Evolutionary conservation across 75 land plant species (phyloP).

Genomic region (Selaginella tamariscina): DNA sequence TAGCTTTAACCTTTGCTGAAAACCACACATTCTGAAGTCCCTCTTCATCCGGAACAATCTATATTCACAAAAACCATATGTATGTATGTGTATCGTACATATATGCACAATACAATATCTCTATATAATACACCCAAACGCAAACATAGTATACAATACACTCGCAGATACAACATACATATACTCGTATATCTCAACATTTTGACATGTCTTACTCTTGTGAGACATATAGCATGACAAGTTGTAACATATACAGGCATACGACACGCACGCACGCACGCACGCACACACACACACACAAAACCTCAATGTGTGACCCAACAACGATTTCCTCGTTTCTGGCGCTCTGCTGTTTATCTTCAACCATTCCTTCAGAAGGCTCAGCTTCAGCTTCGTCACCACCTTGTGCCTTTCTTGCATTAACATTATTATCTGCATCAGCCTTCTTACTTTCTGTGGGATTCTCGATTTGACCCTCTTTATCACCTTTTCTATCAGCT

Average conservation of each 20-base stretch:
- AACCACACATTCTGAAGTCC: conserved; percentile 62
- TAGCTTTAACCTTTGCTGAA: conserved; percentile 49
- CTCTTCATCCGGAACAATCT: conserved; percentile 60
- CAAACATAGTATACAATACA: too few species aligned
- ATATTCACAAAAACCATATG: too few species aligned
- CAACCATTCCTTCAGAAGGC: neutral
- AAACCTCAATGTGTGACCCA: neutral
- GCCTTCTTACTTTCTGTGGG: neutral
- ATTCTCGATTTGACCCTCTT: neutral
- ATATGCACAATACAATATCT: too few species aligned
- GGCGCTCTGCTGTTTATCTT: neutral
- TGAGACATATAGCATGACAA: too few species aligned
- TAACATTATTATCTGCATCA: neutral
- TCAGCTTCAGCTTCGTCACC: neutral
- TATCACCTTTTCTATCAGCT: neutral
- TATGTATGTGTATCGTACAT: too few species aligned
- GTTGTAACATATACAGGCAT: too few species aligned
- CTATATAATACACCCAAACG: too few species aligned
- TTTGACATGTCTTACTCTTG: too few species aligned
- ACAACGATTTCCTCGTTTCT: neutral
- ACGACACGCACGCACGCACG: too few species aligned
- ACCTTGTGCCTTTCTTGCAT: neutral
- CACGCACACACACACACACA: too few species aligned
- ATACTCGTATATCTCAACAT: too few species aligned
- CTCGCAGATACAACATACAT: too few species aligned